Base-by-base conservation (phyloP, 129 eudicot genomes). In the Gnaphalium uliginosum region DNA sequence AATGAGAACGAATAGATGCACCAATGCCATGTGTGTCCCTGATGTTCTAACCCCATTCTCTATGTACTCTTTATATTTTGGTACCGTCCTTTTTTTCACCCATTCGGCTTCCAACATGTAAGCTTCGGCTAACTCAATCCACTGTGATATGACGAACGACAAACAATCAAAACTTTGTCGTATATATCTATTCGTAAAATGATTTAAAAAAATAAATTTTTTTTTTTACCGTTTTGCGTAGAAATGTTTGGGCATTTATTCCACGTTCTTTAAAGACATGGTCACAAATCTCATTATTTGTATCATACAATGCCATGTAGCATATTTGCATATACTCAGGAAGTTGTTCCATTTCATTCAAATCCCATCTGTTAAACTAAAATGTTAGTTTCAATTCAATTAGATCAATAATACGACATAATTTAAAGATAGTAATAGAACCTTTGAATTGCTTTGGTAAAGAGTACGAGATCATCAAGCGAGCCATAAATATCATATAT, bases 321-420 rank as follows among this genome's bases (percentile, higher is more conserved):
- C 88, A 83, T 68, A 83, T 76, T 26, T 78, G 85, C 89, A 89
- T 89, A 82, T 86, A 89, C 26, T 84, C 83, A 0, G 96, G 96
- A 8, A 86, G 88, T 32, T 77, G 75, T 53, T 83, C 82, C 4
- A 78, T 73, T 61, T 77, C 82, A 50, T 81, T 75, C 43, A 89
- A 58, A 58, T 89, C 89, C 96, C 96, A 89, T 75, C 91, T 84
- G 67, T 10, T 8, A 9, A 68, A 4, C 39, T 10, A 48, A 18
- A 4, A 39, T 41, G 15, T 41, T 21, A 27, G 15, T 39, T 57
- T 30, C 11, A 8, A 19, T 18, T 14, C 6, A 41, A 4, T 62
- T n/a, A 0, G 26, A 2, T 2, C 14, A 1, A 6, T 8, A 63
- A 8, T 2, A 1, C 23, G 13, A 48, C 51, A n/a, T 18, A 11